Conservation (phyloP, 169 alveolate genomes). For the Theileria equi region DNA sequence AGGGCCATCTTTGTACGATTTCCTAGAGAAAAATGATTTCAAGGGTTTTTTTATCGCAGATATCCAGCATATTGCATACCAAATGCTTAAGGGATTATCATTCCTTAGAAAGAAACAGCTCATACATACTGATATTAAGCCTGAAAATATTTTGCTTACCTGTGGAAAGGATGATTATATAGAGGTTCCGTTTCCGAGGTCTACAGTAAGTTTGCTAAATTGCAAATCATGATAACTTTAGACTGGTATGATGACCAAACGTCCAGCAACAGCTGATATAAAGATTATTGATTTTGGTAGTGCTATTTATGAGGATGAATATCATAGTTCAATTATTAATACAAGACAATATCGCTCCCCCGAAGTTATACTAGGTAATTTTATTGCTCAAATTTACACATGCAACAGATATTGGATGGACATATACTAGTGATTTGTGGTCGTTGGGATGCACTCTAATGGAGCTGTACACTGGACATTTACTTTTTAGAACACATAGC, state of each 20-base stretch:
- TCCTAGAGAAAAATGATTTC: constrained; percentile 88
- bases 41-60: constrained; percentile 89
- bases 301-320: constrained; percentile 93
- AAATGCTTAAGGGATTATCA: constrained; percentile 87
- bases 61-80: constrained; percentile 88
- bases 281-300: constrained; percentile 98
- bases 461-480: constrained; percentile 91
- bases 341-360: constrained; percentile 99
- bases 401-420: constrained; percentile 85
- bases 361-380: constrained; percentile 91
- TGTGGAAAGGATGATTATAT: constrained; percentile 64
- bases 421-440: constrained; percentile 94
- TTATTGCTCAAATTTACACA: constrained; percentile 2
- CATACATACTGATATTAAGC: constrained; percentile 98
- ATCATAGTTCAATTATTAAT: constrained; percentile 94
- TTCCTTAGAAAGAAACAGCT: constrained; percentile 87
- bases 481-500: constrained; percentile 91
- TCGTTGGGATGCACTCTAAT: constrained; percentile 92
- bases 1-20: constrained; percentile 94
- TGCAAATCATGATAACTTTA: not conserved
- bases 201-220: constrained; percentile 28
- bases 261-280: constrained; percentile 84
- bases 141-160: constrained; percentile 92
- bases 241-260: constrained; percentile 67
- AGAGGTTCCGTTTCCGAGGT: constrained; percentile 71